Conservation (phyloP, 2,329 filamentous ascomycete species). For the Fusarium burgessii region DNA sequence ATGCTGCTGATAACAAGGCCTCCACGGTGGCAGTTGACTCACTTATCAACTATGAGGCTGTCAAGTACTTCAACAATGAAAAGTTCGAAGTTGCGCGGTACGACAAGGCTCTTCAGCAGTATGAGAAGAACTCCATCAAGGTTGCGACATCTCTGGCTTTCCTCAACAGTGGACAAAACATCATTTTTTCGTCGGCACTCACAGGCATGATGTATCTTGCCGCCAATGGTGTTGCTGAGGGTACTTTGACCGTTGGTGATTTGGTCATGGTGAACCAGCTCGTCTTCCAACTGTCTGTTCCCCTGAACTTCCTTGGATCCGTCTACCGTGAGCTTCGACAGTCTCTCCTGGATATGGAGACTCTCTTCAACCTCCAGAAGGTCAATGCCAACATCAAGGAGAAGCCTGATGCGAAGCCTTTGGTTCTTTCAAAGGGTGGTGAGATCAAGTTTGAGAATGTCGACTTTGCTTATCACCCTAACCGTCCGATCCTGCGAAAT, state of each 20-base stretch:
- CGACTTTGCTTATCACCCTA: conserved; percentile 88
- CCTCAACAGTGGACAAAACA: conserved; percentile 93
- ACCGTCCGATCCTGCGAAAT: conserved; percentile 88
- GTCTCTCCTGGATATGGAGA: conserved; percentile 97
- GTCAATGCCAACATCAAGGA: conserved; percentile 92
- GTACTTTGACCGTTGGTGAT: conserved; percentile 89
- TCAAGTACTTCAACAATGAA: conserved; percentile 99
- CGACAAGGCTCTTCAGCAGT: conserved; percentile 84
- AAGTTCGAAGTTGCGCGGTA: conserved; percentile 93
- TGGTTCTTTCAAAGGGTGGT: conserved; percentile 80
- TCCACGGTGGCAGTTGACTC: conserved; percentile 97
- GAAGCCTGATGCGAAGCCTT: conserved; percentile 76
- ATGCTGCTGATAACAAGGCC: conserved; percentile 94
- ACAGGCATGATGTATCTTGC: conserved; percentile 99
- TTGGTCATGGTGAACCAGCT: conserved; percentile 99
- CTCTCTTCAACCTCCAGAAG: conserved; percentile 95
- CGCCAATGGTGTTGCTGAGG: conserved; percentile 85
- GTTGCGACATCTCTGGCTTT: conserved; percentile 93
- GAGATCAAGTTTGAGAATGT: conserved; percentile 97
- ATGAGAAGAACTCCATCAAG: conserved; percentile 96
- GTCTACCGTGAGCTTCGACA: conserved; percentile 97
- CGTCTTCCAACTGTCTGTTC: conserved; percentile 96
- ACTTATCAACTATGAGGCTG: conserved; percentile 97
- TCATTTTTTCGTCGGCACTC: conserved; percentile 94
- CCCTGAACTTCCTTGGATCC: conserved; percentile 96